These are phyloP conservation scores for Torulaspora maleeae DNA, from an alignment of 805 yeast genomes.

Conservation along the genomic window DNA sequence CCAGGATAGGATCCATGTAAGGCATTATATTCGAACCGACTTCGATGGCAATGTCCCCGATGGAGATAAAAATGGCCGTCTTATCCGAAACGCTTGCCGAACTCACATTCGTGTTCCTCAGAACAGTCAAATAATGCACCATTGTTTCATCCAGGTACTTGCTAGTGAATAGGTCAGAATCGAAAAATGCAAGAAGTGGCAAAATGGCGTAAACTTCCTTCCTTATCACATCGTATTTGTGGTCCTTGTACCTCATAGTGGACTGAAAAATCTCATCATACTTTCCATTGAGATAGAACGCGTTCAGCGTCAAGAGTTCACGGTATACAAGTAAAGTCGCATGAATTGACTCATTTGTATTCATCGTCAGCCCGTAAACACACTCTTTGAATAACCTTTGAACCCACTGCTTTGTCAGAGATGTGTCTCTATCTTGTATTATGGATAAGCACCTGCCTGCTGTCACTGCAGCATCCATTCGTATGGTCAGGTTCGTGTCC, in stretches of 20 bases:
- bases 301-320: conserved; percentile 68
- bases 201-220: conserved; percentile 79
- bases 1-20: conserved; percentile 81
- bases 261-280: conserved; percentile 75
- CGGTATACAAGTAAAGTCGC: conserved; percentile 80
- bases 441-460: conserved; percentile 74
- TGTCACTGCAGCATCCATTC: conserved; percentile 81
- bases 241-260: conserved; percentile 68
- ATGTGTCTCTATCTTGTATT: conserved; percentile 70
- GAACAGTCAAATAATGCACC: conserved; percentile 68
- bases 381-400: conserved; percentile 64
- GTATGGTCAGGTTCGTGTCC: conserved; percentile 67
- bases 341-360: conserved; percentile 68
- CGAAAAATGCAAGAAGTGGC: conserved; percentile 77
- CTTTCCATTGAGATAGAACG: conserved; percentile 63
- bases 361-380: conserved; percentile 49
- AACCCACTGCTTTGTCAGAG: conserved; percentile 71
- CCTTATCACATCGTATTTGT: conserved; percentile 68
- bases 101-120: conserved; percentile 55
- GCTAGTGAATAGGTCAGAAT: conserved; percentile 69
- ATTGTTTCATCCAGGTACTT: conserved; percentile 76
- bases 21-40: conserved; percentile 83
- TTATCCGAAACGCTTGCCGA: conserved; percentile 46
- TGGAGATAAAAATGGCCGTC: conserved; percentile 67
- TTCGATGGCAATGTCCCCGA: conserved; percentile 73